Conservation (phyloP, 768 basidiomycete species). For the Austroboletus eburneus region DNA sequence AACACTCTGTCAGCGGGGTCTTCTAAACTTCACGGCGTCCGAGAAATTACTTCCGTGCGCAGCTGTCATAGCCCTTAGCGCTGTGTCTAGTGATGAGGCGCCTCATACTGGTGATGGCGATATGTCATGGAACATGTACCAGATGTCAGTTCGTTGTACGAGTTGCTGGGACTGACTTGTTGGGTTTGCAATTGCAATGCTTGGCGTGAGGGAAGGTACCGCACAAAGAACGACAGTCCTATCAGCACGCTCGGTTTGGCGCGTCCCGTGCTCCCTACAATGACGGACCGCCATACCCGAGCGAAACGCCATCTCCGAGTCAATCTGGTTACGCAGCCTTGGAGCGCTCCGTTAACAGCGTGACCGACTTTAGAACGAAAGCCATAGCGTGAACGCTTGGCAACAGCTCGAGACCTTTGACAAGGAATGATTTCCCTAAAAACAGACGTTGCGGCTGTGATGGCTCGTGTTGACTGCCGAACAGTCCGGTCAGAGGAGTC, state of each 20-base stretch:
- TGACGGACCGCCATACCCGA: neutral
- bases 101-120: neutral
- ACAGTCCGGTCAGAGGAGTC: neutral
- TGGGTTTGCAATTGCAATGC: neutral
- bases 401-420: neutral
- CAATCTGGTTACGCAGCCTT: conserved; percentile 11
- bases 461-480: neutral
- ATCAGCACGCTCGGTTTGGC: neutral
- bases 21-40: neutral
- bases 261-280: conserved; percentile 1
- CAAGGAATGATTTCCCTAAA: neutral
- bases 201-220: neutral
- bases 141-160: neutral
- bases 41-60: neutral
- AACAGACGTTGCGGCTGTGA: neutral
- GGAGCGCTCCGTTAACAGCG: conserved; percentile 1
- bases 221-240: conserved; percentile 10
- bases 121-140: neutral
- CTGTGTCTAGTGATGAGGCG: neutral
- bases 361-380: neutral
- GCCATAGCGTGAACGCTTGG: conserved; percentile 3
- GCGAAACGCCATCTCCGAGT: conserved; percentile 11
- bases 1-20: neutral
- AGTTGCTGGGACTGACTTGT: neutral
- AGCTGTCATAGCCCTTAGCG: neutral